Evolutionary conservation across 2,329 filamentous ascomycete species (phyloP).

Genomic region (Penicillium sp.): DNA sequence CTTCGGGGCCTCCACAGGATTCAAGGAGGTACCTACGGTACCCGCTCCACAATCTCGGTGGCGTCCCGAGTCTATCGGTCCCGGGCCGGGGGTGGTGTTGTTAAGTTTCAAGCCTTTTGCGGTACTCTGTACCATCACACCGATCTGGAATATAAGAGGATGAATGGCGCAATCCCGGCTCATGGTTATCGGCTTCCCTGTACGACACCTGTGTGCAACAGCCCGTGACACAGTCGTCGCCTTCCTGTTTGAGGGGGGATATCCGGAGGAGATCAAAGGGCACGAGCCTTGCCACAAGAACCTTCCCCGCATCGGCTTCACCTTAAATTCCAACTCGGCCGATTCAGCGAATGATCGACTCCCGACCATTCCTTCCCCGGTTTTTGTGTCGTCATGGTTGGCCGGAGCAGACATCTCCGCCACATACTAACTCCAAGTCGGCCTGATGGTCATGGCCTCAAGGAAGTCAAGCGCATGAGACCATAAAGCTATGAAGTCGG

Average conservation of each 20-base stretch:
- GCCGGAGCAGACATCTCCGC: constrained; percentile 28
- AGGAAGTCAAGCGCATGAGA: not conserved
- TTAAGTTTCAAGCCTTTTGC: not conserved
- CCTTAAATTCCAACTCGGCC: constrained; percentile 17
- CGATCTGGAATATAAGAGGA: not conserved
- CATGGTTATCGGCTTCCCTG: not conserved
- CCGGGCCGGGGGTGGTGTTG: not conserved
- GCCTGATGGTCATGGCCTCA: not conserved
- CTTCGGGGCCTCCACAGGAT: not conserved
- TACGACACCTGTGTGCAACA: constrained; percentile 1
- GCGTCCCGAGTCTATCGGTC: not conserved
- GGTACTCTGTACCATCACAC: not conserved
- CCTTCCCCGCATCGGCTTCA: constrained; percentile 21
- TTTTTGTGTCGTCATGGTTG: constrained; percentile 15
- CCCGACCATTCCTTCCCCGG: constrained; percentile 13
- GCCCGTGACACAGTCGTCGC: not conserved
- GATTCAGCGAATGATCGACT: constrained; percentile 11
- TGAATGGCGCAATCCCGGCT: not conserved
- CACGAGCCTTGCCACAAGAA: not conserved
- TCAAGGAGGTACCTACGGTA: not conserved
- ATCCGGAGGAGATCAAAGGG: not conserved
- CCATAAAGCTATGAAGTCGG: not conserved
- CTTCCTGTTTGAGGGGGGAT: constrained; percentile 3
- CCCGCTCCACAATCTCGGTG: constrained; percentile 3
- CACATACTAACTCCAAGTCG: not conserved